These are phyloP conservation scores for Lentithecium fluviatile DNA, from an alignment of 495 filamentous ascomycete genomes.

Conservation along the genomic window DNA sequence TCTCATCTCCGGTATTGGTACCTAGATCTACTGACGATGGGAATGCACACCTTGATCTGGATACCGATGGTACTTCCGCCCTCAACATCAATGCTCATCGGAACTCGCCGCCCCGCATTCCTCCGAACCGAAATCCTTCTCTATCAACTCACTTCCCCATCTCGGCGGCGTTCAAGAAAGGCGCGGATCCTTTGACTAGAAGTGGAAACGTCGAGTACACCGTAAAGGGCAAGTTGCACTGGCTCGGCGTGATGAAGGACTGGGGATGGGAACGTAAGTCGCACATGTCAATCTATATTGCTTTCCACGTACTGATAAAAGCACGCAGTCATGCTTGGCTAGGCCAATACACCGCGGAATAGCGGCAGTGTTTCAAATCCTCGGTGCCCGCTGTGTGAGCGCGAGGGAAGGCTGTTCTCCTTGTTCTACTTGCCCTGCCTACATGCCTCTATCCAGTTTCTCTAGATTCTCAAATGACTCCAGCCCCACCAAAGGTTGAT, in stretches of 20 bases:
- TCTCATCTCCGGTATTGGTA: neutral
- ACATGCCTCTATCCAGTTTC: no score
- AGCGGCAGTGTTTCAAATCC: no score
- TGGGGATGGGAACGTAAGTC: conserved; percentile 76
- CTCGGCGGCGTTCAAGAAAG: neutral
- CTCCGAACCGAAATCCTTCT: no score
- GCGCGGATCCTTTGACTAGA: neutral
- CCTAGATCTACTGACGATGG: neutral
- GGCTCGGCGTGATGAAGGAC: conserved; percentile 77
- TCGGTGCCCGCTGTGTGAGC: no score
- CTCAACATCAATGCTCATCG: neutral
- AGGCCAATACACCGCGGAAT: no score
- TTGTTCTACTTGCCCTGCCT: no score
- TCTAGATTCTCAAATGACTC: no score
- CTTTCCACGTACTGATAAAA: no score
- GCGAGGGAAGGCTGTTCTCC: no score
- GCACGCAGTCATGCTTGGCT: no score
- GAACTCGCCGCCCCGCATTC: no score
- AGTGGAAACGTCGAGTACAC: conserved; percentile 55
- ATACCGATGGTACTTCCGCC: neutral
- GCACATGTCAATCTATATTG: neutral
- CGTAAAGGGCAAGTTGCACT: conserved; percentile 67
- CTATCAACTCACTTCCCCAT: neutral
- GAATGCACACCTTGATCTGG: neutral
- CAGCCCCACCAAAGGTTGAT: no score